Percentiles rank a stretch among this genome's conserved stretches.
These are phyloP conservation scores for Fraxinus nigra DNA, from an alignment of 305 asterid species.

Conservation along the genomic window DNA sequence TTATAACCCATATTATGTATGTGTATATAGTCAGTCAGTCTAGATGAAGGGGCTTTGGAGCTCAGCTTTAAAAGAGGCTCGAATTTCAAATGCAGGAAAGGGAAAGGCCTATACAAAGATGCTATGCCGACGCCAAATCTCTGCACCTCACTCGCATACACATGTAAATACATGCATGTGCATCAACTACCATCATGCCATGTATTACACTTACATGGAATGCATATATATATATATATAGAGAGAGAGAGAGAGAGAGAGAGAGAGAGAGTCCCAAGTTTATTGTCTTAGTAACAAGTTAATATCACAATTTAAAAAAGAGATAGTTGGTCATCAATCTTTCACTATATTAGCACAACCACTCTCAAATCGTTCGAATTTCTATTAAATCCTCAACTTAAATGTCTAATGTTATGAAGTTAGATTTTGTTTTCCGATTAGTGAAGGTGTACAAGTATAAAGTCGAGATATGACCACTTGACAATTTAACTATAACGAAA, in stretches of 20 bases:
- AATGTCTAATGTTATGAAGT: neutral
- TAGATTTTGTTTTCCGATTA: neutral
- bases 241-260: neutral
- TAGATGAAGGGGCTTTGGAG: neutral
- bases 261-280: neutral
- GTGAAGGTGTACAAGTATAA: neutral
- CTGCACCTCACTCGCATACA: neutral
- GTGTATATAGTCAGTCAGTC: neutral
- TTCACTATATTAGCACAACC: neutral
- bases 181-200: neutral
- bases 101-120: slow-evolving; percentile 18
- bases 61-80: slow-evolving; percentile 36
- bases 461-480: neutral
- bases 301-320: neutral
- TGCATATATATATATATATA: neutral
- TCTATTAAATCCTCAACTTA: neutral
- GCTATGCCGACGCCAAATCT: slow-evolving; percentile 18
- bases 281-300: neutral
- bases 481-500: neutral
- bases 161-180: neutral
- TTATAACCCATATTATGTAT: neutral
- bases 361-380: neutral
- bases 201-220: neutral
- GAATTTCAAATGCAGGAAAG: slow-evolving; percentile 34
- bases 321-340: neutral